Evolutionary conservation across 2,329 filamentous ascomycete genomes (phyloP).

Genomic region (Cryphonectria parasitica): DNA sequence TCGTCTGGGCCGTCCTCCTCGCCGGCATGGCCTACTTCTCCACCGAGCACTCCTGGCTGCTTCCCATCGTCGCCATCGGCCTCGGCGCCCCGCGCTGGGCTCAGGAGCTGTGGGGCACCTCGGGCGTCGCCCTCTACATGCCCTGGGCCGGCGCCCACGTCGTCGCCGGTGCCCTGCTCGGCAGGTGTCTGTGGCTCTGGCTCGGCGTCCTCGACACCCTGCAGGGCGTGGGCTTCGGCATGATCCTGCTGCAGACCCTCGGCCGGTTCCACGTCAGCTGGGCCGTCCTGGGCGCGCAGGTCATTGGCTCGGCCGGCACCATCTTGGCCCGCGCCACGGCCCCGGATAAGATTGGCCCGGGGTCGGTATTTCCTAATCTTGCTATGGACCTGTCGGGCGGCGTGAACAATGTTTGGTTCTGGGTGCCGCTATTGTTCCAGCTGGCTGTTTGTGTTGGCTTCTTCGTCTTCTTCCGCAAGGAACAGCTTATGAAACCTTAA

Average conservation of each 20-base stretch:
- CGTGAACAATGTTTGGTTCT: conserved; percentile 59
- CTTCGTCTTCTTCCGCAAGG: conserved; percentile 57
- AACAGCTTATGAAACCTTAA: conserved; percentile 56
- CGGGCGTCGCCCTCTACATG: conserved; percentile 60
- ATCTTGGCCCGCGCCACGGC: conserved; percentile 63
- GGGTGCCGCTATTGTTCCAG: conserved; percentile 61
- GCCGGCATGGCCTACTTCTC: conserved; percentile 55
- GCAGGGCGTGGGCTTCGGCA: conserved; percentile 66
- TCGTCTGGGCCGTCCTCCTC: conserved; percentile 58
- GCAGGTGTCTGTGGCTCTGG: conserved; percentile 65
- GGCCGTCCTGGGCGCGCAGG: conserved; percentile 61
- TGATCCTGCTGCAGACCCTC: conserved; percentile 66
- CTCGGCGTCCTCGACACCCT: conserved; percentile 64
- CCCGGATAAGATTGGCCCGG: conserved; percentile 63
- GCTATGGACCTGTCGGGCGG: conserved; percentile 47
- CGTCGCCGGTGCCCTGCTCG: conserved; percentile 55
- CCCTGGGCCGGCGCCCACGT: conserved; percentile 56
- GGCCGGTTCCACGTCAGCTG: conserved; percentile 66
- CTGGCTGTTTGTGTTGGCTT: conserved; percentile 59
- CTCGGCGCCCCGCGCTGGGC: conserved; percentile 67
- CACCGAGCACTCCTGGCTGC: conserved; percentile 64
- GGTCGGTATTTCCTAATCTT: conserved; percentile 64
- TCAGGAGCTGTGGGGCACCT: conserved; percentile 68
- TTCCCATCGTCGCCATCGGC: conserved; percentile 68
- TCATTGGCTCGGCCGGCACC: conserved; percentile 64